Conservation (phyloP, 768 basidiomycete species). For the Termitomyces eurrhizus region DNA sequence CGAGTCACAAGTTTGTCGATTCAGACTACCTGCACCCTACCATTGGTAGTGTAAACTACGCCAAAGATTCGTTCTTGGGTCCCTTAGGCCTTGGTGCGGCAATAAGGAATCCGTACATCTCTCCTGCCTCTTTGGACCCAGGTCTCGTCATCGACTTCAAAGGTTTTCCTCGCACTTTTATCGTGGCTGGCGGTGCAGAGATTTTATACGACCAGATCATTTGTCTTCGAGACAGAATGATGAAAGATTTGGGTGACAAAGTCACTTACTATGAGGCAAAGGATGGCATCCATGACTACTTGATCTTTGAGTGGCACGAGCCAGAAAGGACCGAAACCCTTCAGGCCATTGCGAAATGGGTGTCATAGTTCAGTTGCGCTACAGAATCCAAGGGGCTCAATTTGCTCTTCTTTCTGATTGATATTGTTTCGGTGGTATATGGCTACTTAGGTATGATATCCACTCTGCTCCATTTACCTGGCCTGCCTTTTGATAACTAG, state of each 20-base stretch:
- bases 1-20: constrained; percentile 26
- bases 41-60: constrained; percentile 21
- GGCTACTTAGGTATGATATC: not conserved
- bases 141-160: constrained; percentile 37
- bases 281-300: constrained; percentile 55
- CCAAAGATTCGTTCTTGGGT: constrained; percentile 41
- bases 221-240: constrained; percentile 45
- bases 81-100: constrained; percentile 46
- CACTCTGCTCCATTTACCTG: not conserved
- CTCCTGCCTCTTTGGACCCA: constrained; percentile 48
- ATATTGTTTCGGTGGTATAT: not conserved
- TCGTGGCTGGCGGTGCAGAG: constrained; percentile 58
- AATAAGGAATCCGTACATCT: constrained; percentile 50
- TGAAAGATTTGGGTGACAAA: constrained; percentile 45
- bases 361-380: constrained; percentile 12
- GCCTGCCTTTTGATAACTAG: not conserved
- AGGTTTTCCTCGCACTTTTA: constrained; percentile 59
- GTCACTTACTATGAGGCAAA: constrained; percentile 46
- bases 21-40: constrained; percentile 35
- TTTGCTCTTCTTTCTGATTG: not conserved
- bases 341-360: constrained; percentile 47
- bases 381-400: not conserved
- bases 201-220: constrained; percentile 46
- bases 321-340: constrained; percentile 48
- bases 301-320: constrained; percentile 48